These are phyloP conservation scores for Smithsoniella earleae DNA, from an alignment of 163 green algal genomes.

Conservation along the genomic window DNA sequence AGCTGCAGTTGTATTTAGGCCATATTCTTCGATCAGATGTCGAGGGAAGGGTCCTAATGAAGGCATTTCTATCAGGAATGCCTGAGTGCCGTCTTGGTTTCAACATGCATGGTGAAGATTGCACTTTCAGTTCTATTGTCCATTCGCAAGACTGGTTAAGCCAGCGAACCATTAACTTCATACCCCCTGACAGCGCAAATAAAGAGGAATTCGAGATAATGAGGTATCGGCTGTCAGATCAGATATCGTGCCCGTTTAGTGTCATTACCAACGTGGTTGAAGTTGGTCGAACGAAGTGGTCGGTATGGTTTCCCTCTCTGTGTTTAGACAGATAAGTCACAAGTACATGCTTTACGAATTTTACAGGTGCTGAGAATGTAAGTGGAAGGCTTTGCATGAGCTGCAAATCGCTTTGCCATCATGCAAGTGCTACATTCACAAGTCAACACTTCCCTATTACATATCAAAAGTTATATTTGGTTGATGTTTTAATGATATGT, in stretches of 20 bases:
- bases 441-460: too few species aligned
- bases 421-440: too few species aligned
- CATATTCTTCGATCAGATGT: conserved; percentile 80
- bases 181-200: conserved; percentile 76
- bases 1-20: conserved; percentile 40
- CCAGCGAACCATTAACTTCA: conserved; percentile 85
- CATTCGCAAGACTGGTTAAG: conserved; percentile 66
- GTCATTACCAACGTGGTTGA: conserved; percentile 27
- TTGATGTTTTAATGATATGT: too few species aligned
- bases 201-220: conserved; percentile 93
- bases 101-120: conserved; percentile 78
- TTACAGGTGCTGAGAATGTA: too few species aligned
- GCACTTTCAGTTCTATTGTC: conserved; percentile 57
- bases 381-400: too few species aligned
- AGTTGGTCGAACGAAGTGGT: conserved; percentile 3
- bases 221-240: conserved; percentile 47
- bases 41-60: conserved; percentile 83
- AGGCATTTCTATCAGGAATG: conserved; percentile 90
- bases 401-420: background rate
- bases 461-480: too few species aligned
- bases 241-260: conserved; percentile 6
- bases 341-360: too few species aligned
- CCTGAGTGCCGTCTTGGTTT: conserved; percentile 91
- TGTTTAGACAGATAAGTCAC: too few species aligned
- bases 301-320: background rate